Conservation (phyloP, 2,329 filamentous ascomycete genomes). For the Cadophora sp. region DNA sequence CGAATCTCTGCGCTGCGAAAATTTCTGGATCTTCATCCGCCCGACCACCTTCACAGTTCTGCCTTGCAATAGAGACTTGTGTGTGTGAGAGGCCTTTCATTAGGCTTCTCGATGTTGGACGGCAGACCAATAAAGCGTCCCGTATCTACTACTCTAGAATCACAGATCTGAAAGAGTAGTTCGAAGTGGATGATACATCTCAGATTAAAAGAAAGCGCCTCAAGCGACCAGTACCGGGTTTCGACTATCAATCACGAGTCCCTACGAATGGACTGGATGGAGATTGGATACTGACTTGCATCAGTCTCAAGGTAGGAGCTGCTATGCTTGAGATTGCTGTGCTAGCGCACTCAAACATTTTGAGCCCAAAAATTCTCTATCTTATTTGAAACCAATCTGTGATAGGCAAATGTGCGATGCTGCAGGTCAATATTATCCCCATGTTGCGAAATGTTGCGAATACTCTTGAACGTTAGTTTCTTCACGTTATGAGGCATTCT, state of each 20-base stretch:
- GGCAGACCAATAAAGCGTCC: constrained; percentile 71
- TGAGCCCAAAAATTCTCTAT: no score
- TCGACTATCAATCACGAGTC: neutral
- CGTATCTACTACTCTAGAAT: constrained; percentile 91
- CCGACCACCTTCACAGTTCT: constrained; percentile 48
- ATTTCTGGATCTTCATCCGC: constrained; percentile 48
- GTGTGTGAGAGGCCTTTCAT: constrained; percentile 57
- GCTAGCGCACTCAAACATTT: no score
- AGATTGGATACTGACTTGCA: no score
- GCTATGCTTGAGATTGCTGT: no score
- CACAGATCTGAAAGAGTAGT: constrained; percentile 76
- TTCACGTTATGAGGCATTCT: no score
- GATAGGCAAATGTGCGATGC: no score
- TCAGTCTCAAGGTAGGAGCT: no score
- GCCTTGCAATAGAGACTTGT: constrained; percentile 43
- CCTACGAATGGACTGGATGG: neutral
- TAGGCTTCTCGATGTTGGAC: constrained; percentile 62
- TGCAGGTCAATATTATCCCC: no score
- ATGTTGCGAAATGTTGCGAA: no score
- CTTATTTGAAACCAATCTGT: no score
- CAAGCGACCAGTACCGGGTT: neutral
- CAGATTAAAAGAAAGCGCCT: neutral
- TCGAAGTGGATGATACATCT: constrained; percentile 80
- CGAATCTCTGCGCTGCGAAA: constrained; percentile 19
- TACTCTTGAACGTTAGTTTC: no score